phyloP scores from a whole-genome alignment of 495 filamentous ascomycete genomes.

The Podospora conica region DNA sequence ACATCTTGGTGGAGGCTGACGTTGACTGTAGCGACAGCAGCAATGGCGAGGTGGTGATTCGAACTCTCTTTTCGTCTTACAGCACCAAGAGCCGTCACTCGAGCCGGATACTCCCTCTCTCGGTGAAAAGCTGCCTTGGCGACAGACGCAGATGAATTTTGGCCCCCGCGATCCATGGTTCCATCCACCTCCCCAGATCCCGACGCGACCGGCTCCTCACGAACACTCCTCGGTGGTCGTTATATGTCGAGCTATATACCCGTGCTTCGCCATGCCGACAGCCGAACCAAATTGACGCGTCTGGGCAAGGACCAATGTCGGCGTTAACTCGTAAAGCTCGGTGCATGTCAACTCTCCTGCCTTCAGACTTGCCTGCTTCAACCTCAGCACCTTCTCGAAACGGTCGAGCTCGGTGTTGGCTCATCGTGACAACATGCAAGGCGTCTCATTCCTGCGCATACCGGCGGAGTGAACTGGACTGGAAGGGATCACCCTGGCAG shows the following conservation, averaged over 20 bases:
- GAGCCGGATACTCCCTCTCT: neutral
- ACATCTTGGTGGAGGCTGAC: neutral
- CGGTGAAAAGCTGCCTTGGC: neutral
- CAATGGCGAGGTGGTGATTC: neutral
- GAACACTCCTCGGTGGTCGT: neutral
- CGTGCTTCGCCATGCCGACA: neutral
- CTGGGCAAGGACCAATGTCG: neutral
- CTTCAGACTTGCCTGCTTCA: neutral
- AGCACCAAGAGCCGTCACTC: neutral
- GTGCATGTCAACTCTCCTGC: neutral
- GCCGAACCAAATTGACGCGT: neutral
- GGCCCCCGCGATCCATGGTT: neutral
- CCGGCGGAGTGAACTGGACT: neutral
- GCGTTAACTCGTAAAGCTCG: neutral
- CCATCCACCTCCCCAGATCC: neutral
- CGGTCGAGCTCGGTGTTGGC: neutral
- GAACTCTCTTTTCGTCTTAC: neutral
- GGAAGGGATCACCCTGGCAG: neutral
- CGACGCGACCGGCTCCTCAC: neutral
- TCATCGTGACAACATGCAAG: neutral
- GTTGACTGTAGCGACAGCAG: neutral
- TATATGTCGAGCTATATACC: neutral
- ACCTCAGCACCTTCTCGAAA: neutral
- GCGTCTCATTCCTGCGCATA: neutral
- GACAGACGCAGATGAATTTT: neutral